These are phyloP conservation scores for Amniculicola lignicola DNA, from an alignment of 495 filamentous ascomycete genomes.

Conservation along the genomic window DNA sequence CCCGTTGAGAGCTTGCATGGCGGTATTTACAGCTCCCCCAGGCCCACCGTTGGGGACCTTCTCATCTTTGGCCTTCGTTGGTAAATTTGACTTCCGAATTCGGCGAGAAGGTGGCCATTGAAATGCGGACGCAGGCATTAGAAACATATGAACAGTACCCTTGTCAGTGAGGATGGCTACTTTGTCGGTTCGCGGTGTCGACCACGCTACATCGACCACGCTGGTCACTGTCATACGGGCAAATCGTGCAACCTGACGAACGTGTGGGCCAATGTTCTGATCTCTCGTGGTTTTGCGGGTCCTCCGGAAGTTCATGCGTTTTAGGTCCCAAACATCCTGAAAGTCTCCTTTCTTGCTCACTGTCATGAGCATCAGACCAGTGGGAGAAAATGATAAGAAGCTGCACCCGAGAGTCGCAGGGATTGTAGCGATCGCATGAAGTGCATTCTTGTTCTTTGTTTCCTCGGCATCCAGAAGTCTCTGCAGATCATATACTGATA, in stretches of 20 bases:
- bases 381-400: slow-evolving; percentile 83
- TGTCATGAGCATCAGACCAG: slow-evolving; percentile 77
- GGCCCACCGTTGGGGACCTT: slow-evolving; percentile 13
- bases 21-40: slow-evolving; percentile 29
- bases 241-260: slow-evolving; percentile 82
- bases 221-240: slow-evolving; percentile 85
- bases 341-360: slow-evolving; percentile 91
- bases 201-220: slow-evolving; percentile 88
- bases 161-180: slow-evolving; percentile 84
- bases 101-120: slow-evolving; percentile 86
- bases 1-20: slow-evolving; percentile 33
- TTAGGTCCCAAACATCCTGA: slow-evolving; percentile 88
- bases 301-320: slow-evolving; percentile 61
- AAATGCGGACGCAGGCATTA: slow-evolving; percentile 77
- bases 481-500: slow-evolving; percentile 82
- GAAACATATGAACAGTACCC: slow-evolving; percentile 89
- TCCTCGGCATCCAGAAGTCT: slow-evolving; percentile 50
- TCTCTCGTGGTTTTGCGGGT: slow-evolving; percentile 28
- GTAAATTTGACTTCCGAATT: slow-evolving; percentile 18
- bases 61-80: slow-evolving; percentile 29
- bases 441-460: slow-evolving; percentile 44
- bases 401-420: slow-evolving; percentile 81
- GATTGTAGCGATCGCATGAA: slow-evolving; percentile 72
- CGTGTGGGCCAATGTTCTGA: slow-evolving; percentile 50
- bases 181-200: slow-evolving; percentile 71